phyloP scores from a whole-genome alignment of 495 filamentous ascomycete species.

The Amorphotheca resinae region DNA sequence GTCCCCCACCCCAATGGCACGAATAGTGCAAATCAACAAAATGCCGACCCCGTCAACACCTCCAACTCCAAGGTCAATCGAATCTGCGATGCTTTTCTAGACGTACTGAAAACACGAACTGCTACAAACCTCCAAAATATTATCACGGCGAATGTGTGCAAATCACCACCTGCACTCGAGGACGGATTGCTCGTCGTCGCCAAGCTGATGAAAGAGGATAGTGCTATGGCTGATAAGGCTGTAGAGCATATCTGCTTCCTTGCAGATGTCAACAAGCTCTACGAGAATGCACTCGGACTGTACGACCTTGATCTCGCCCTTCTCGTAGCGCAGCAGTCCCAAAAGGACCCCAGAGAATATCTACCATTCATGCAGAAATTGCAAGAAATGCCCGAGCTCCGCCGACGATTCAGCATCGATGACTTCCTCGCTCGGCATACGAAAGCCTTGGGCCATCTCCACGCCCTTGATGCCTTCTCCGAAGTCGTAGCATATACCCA shows the following conservation, averaged over 20 bases:
- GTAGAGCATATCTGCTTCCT: slow-evolving; percentile 96
- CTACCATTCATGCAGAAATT: slow-evolving; percentile 84
- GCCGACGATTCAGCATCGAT: slow-evolving; percentile 75
- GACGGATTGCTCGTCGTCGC: slow-evolving; percentile 71
- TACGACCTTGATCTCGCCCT: slow-evolving; percentile 86
- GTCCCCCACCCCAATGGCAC: slow-evolving; percentile 6
- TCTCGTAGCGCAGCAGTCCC: slow-evolving; percentile 86
- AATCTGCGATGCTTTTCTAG: slow-evolving; percentile 77
- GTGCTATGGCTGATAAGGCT: slow-evolving; percentile 64
- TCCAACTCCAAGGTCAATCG: slow-evolving; percentile 58
- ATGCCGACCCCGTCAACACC: neutral
- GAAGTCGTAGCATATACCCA: slow-evolving; percentile 61
- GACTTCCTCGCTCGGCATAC: slow-evolving; percentile 61
- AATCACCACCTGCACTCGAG: slow-evolving; percentile 77
- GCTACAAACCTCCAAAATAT: slow-evolving; percentile 77
- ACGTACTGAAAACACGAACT: slow-evolving; percentile 46
- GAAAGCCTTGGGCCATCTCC: slow-evolving; percentile 70
- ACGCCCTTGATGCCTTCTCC: slow-evolving; percentile 45
- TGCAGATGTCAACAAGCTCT: slow-evolving; percentile 85
- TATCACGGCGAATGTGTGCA: slow-evolving; percentile 90
- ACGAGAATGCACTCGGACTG: slow-evolving; percentile 77
- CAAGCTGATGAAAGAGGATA: slow-evolving; percentile 51
- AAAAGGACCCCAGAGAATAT: slow-evolving; percentile 92
- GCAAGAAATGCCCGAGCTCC: slow-evolving; percentile 53
- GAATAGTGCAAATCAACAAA: neutral